Percentiles rank a stretch among this genome's conserved stretches.
Evolutionary conservation across 345 rosid genomes (phyloP).

Genomic region (Eutrema yunnanense): DNA sequence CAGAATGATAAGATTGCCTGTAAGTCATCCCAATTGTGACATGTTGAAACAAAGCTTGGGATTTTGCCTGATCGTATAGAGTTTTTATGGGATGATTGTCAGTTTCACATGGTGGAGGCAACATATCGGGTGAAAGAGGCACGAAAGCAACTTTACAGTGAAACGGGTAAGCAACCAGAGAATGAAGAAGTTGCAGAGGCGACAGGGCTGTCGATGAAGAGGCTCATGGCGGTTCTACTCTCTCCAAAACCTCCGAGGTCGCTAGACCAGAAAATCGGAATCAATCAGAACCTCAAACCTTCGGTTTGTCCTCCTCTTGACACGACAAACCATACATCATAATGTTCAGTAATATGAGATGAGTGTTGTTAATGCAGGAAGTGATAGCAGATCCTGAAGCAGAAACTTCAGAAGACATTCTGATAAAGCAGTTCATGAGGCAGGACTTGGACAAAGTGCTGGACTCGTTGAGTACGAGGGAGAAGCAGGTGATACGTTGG

Average conservation of each 20-base stretch:
- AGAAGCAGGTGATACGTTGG: conserved; percentile 75
- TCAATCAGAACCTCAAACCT: conserved; percentile 72
- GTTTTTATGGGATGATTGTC: conserved; percentile 11
- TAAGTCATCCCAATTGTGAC: conserved; percentile 30
- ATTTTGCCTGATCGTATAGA: conserved; percentile 6
- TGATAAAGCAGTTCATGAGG: conserved; percentile 76
- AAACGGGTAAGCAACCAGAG: conserved; percentile 65
- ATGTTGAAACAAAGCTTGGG: not conserved
- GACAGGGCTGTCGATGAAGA: conserved; percentile 84
- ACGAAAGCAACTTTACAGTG: conserved; percentile 59
- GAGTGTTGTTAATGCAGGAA: conserved; percentile 49
- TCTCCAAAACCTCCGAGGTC: conserved; percentile 82
- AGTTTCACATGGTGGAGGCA: conserved; percentile 97
- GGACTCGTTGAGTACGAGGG: conserved; percentile 64
- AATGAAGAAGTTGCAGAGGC: conserved; percentile 86
- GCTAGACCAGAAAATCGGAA: conserved; percentile 84
- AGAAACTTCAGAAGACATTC: conserved; percentile 60
- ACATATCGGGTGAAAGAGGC: conserved; percentile 89
- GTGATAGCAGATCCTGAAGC: conserved; percentile 74
- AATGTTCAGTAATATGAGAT: not conserved
- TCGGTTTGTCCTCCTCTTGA: conserved; percentile 38
- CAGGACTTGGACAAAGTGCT: conserved; percentile 71
- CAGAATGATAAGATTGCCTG: conserved; percentile 82
- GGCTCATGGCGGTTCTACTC: conserved; percentile 66
- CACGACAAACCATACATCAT: not conserved